Conservation (phyloP, 2,329 filamentous ascomycete genomes). For the Knoxdaviesia proteae region DNA sequence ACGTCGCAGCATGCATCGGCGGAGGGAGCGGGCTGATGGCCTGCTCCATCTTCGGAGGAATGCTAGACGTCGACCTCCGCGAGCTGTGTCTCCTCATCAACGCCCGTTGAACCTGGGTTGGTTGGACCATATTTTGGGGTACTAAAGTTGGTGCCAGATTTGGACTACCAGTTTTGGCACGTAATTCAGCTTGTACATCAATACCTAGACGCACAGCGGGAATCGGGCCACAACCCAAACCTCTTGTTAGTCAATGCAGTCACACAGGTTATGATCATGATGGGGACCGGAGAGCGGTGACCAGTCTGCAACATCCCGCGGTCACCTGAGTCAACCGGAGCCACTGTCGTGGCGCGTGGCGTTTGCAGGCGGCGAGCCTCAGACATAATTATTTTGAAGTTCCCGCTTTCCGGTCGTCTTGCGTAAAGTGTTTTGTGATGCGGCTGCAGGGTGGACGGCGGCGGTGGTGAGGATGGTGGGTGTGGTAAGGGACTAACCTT, state of each 20-base stretch:
- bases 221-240: too few species aligned
- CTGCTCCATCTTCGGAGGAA: slow-evolving; percentile 53
- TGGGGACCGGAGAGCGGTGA: neutral
- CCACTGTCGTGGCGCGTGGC: too few species aligned
- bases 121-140: slow-evolving; percentile 47
- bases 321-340: too few species aligned
- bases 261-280: slow-evolving; percentile 2
- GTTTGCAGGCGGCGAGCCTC: too few species aligned
- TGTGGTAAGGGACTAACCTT: slow-evolving; percentile 38
- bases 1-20: slow-evolving; percentile 17
- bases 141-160: slow-evolving; percentile 50
- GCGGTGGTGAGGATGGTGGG: neutral
- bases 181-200: slow-evolving; percentile 89
- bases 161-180: slow-evolving; percentile 77
- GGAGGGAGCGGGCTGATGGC: slow-evolving; percentile 23
- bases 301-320: too few species aligned
- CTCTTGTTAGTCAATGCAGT: neutral
- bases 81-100: slow-evolving; percentile 68
- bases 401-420: too few species aligned
- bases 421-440: too few species aligned
- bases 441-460: too few species aligned
- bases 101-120: slow-evolving; percentile 58
- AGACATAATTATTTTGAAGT: too few species aligned
- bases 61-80: slow-evolving; percentile 50
- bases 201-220: slow-evolving; percentile 38